Conservation (phyloP, 2,329 filamentous ascomycete genomes). For the Venturia aucupariae region DNA sequence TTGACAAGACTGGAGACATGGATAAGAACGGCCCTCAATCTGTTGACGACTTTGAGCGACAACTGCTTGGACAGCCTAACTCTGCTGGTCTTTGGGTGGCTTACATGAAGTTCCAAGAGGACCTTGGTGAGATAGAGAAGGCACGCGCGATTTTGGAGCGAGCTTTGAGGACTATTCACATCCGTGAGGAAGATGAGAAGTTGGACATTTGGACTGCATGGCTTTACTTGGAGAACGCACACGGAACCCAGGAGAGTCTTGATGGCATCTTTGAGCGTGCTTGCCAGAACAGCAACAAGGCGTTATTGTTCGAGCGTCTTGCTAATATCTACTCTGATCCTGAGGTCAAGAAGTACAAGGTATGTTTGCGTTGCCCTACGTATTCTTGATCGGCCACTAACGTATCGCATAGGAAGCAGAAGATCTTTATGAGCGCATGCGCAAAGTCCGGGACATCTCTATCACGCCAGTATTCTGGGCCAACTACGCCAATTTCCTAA, state of each 20-base stretch:
- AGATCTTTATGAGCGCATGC: slow-evolving; percentile 71
- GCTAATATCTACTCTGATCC: slow-evolving; percentile 94
- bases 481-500: slow-evolving; percentile 91
- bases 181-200: slow-evolving; percentile 85
- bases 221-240: slow-evolving; percentile 88
- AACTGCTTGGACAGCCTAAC: slow-evolving; percentile 84
- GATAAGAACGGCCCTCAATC: slow-evolving; percentile 83
- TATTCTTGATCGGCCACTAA: slow-evolving; percentile 18
- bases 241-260: slow-evolving; percentile 71
- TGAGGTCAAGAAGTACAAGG: slow-evolving; percentile 57
- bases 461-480: slow-evolving; percentile 74
- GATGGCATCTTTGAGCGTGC: slow-evolving; percentile 86
- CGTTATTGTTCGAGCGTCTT: slow-evolving; percentile 81
- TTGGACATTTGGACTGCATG: slow-evolving; percentile 91
- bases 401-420: slow-evolving; percentile 62
- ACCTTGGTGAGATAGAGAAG: slow-evolving; percentile 79
- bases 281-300: slow-evolving; percentile 85
- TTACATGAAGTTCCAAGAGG: slow-evolving; percentile 98
- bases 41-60: slow-evolving; percentile 83
- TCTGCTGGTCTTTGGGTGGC: slow-evolving; percentile 90
- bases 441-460: slow-evolving; percentile 76
- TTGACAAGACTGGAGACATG: slow-evolving; percentile 86
- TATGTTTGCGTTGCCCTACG: slow-evolving; percentile 37
- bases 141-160: slow-evolving; percentile 85
- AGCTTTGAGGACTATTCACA: slow-evolving; percentile 82